Base-by-base conservation (phyloP, 306 rosid genomes). In the Prunus mume region DNA sequence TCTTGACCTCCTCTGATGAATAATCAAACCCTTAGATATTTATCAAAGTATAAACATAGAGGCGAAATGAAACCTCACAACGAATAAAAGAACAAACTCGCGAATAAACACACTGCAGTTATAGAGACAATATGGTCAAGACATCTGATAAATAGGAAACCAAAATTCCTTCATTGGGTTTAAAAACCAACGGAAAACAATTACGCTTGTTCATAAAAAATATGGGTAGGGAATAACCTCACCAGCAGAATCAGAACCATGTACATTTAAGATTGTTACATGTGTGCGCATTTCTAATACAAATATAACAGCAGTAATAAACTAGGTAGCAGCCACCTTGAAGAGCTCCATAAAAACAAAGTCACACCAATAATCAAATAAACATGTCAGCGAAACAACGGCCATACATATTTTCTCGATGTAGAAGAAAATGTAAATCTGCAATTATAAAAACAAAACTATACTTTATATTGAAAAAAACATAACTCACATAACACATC, bases 401-500 rank as follows among this genome's bases (percentile, higher is more conserved):
- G 20, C 69, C 60, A 27, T 60, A 61, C 60, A 73, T 8, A 4
- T 60, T 9, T 52, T 72, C 25, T 1, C 69, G 17, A 25, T 24
- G 58, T 10, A 46, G 60, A 73, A 45, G 8, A 24, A 60, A 71
- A 25, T 12, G 17, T 22, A 45, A 73, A 46, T 34, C 14, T 1
- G 34, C 19, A 17, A 54, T 62, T 50, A 18, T 50, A 73, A 60
- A 24, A 32, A 45, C 57, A 45, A 60, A 52, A 66, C 83, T 79
- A 78, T 49, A 62, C 14, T 75, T 25, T 30, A 47, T 65, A 45
- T 38, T 38, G 25, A 52, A 65, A 55, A 38, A 54, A 27, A 62
- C 41, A 6, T 3, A 25, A 12, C 67, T 72, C 71, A 9, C 50
- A 69, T 24, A 73, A 30, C 82, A 72, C 80, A 65, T 52, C 25